phyloP scores from a whole-genome alignment of 257 asterid genomes.

The Osmanthus fragrans region DNA sequence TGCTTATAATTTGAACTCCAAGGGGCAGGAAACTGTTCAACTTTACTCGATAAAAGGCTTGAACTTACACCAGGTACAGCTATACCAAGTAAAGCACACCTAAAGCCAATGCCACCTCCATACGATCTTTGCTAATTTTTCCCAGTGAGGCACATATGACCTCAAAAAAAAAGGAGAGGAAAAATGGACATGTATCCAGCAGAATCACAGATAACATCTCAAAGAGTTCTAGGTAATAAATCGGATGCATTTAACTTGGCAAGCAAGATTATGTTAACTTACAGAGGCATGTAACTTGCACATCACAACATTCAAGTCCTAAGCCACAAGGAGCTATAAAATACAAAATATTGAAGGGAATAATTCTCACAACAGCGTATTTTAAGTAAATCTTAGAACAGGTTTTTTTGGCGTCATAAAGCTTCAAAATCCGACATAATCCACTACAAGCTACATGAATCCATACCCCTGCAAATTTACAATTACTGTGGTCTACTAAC shows the following conservation, averaged over 20 bases:
- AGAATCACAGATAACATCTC: too few relatives aligned
- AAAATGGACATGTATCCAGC: too few relatives aligned
- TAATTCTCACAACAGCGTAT: neutral
- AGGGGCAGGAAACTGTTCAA: neutral
- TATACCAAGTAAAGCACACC: neutral
- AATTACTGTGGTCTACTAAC: slow-evolving; percentile 58
- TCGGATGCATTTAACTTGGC: too few relatives aligned
- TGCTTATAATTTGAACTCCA: neutral
- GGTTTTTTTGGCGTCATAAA: neutral
- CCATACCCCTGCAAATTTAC: slow-evolving; percentile 21
- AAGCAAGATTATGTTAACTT: too few relatives aligned
- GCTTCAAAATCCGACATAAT: slow-evolving; percentile 13
- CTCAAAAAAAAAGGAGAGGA: too few relatives aligned
- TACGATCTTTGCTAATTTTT: neutral
- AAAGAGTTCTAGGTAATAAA: too few relatives aligned
- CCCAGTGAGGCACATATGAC: too few relatives aligned
- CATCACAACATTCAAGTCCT: neutral
- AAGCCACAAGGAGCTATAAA: neutral
- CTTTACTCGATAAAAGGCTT: neutral
- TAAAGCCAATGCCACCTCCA: neutral
- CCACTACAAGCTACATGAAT: slow-evolving; percentile 10
- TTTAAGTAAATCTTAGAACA: neutral
- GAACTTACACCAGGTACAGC: neutral
- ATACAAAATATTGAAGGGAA: neutral
- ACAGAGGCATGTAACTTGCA: neutral